Conservation (phyloP, 169 alveolate genomes). For the Eimeria acervulina region DNA sequence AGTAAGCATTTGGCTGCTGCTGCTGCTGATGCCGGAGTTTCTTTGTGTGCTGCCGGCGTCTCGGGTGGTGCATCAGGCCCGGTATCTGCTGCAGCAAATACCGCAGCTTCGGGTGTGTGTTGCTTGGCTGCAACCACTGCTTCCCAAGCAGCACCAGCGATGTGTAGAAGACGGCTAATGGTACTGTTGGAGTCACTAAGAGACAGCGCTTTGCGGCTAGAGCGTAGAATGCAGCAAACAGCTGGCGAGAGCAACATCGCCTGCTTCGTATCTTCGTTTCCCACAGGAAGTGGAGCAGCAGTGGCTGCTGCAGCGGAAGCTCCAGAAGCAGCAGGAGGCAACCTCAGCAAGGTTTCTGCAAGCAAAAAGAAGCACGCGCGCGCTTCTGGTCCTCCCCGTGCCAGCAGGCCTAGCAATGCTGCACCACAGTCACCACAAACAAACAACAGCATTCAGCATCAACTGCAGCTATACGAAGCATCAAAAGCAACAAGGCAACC, state of each 20-base stretch:
- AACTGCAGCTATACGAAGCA: not conserved
- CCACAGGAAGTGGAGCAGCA: conserved; percentile 11
- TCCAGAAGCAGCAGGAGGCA: conserved; percentile 12
- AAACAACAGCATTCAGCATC: not conserved
- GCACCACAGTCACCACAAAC: conserved; percentile 6
- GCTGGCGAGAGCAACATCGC: conserved; percentile 17
- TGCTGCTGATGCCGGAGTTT: not conserved
- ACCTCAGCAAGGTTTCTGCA: conserved; percentile 47
- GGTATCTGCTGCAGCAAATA: not conserved
- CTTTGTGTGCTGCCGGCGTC: conserved; percentile 22
- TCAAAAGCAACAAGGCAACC: not conserved
- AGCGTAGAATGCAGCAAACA: conserved; percentile 15
- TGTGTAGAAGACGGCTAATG: conserved; percentile 19
- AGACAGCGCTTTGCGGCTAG: conserved; percentile 39
- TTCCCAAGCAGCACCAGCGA: conserved; percentile 17
- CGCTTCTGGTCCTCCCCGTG: conserved; percentile 37
- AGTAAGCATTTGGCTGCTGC: conserved; percentile 10
- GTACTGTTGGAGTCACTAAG: conserved; percentile 39
- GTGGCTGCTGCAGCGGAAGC: not conserved
- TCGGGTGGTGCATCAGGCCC: conserved; percentile 14
- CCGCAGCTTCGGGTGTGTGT: conserved; percentile 11
- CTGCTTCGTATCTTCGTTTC: conserved; percentile 21
- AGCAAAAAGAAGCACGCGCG: conserved; percentile 70
- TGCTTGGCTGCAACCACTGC: conserved; percentile 7
- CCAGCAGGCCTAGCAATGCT: conserved; percentile 46